Conservation (phyloP, 192 early-diverging fungal species). For the Coemansia nantahalensis region DNA sequence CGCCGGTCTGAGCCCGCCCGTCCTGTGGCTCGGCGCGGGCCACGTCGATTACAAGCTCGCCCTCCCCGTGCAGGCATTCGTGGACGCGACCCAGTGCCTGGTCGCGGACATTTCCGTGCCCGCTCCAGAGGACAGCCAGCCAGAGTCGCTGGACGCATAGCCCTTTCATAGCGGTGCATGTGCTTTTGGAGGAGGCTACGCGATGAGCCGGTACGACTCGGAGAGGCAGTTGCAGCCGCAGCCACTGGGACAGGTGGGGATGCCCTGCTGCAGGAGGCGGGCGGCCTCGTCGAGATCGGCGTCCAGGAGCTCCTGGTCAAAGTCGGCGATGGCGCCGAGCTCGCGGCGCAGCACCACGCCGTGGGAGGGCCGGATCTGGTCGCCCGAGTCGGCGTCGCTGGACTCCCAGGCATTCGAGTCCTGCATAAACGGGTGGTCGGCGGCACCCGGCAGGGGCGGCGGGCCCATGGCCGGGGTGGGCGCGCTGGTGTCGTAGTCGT, state of each 20-base stretch:
- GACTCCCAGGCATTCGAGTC: constrained; percentile 14
- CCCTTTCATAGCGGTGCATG: no score
- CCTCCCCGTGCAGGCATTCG: constrained; percentile 60
- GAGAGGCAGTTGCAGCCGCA: constrained; percentile 49
- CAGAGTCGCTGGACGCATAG: no score
- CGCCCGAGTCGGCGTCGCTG: constrained; percentile 29
- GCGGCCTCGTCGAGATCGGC: constrained; percentile 5
- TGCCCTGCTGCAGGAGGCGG: constrained; percentile 7
- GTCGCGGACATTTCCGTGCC: constrained; percentile 30
- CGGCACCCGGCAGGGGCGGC: background rate
- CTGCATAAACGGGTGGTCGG: background rate
- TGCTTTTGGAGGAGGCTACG: no score
- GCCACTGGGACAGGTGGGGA: constrained; percentile 44
- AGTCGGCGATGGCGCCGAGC: background rate
- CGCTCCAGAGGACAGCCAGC: no score
- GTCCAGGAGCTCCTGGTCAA: constrained; percentile 2
- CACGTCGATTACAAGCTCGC: constrained; percentile 86
- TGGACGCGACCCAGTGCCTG: constrained; percentile 33
- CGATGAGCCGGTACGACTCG: constrained; percentile 22
- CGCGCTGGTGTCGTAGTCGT: no score
- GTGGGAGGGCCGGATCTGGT: constrained; percentile 14
- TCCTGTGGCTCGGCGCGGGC: constrained; percentile 78
- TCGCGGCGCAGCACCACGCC: constrained; percentile 1
- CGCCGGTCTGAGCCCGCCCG: constrained; percentile 57
- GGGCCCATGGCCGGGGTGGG: no score